These are phyloP conservation scores for Acrocalymma vagum DNA, from an alignment of 2,329 filamentous ascomycete species.

Conservation along the genomic window DNA sequence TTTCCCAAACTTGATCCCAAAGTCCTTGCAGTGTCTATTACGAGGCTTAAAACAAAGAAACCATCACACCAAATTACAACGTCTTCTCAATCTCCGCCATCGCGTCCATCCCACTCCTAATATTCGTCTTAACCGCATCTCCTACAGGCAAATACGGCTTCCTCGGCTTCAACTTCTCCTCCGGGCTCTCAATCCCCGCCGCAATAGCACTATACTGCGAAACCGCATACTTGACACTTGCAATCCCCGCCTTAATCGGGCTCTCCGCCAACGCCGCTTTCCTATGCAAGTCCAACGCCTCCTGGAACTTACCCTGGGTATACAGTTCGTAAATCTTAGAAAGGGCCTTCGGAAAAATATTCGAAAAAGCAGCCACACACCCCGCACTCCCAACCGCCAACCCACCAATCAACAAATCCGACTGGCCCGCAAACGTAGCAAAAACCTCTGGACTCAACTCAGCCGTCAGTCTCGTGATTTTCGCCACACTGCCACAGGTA, in stretches of 20 bases:
- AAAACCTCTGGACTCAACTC: slow-evolving; percentile 64
- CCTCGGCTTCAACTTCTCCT: slow-evolving; percentile 36
- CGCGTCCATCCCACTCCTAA: slow-evolving; percentile 31
- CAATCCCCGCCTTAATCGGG: slow-evolving; percentile 72
- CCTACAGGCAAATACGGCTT: slow-evolving; percentile 37
- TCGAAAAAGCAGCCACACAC: slow-evolving; percentile 66
- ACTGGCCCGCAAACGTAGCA: slow-evolving; percentile 75
- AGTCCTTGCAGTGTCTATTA: too few relatives aligned
- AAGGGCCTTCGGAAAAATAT: slow-evolving; percentile 65
- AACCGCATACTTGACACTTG: slow-evolving; percentile 73
- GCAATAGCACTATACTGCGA: slow-evolving; percentile 69
- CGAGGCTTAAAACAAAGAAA: too few relatives aligned
- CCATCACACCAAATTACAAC: too few relatives aligned
- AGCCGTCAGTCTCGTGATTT: slow-evolving; percentile 70
- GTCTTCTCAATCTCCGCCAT: slow-evolving; percentile 39
- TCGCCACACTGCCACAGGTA: slow-evolving; percentile 78
- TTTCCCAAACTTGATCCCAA: too few relatives aligned
- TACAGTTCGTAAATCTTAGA: slow-evolving; percentile 70
- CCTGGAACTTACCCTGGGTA: slow-evolving; percentile 62
- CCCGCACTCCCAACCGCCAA: slow-evolving; percentile 62
- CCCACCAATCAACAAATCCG: slow-evolving; percentile 71
- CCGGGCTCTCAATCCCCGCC: slow-evolving; percentile 53
- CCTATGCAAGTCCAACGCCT: slow-evolving; percentile 68
- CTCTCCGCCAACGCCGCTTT: slow-evolving; percentile 72
- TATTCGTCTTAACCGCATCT: slow-evolving; percentile 31